Evolutionary conservation across 164 flowering plant species (phyloP).

Genomic region (Chimonanthus salicifolius): DNA sequence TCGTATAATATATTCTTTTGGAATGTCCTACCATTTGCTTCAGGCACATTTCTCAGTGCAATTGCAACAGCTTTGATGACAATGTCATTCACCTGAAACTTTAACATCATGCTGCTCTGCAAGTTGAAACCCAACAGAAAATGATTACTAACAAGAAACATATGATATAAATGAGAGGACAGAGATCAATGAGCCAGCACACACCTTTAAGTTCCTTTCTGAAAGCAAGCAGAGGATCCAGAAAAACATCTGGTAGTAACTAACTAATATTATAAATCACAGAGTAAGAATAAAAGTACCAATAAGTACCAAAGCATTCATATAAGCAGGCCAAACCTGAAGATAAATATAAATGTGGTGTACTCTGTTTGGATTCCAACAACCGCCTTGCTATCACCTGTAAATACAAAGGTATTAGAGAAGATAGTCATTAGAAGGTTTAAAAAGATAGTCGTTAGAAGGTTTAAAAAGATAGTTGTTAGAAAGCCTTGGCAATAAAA

Average conservation of each 20-base stretch:
- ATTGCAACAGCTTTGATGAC: conserved; percentile 93
- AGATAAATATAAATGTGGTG: conserved; percentile 84
- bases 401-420: conserved; percentile 8
- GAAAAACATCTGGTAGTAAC: conserved; percentile 62
- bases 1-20: not conserved
- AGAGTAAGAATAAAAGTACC: not conserved
- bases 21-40: conserved; percentile 74
- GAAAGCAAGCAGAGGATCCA: conserved; percentile 92
- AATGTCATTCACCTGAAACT: conserved; percentile 96
- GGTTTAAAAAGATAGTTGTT: not conserved
- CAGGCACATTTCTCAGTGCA: conserved; percentile 75
- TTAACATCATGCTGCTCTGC: conserved; percentile 77
- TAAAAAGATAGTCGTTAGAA: too few relatives aligned
- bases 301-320: conserved; percentile 4
- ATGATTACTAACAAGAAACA: conserved; percentile 1
- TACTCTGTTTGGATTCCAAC: conserved; percentile 86
- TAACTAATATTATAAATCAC: conserved; percentile 15
- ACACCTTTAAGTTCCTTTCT: conserved; percentile 88
- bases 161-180: not conserved
- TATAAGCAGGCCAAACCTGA: conserved; percentile 5
- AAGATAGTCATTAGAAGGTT: too few relatives aligned
- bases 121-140: conserved; percentile 16
- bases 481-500: not conserved
- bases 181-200: not conserved
- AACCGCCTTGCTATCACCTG: conserved; percentile 91